These are phyloP conservation scores for Chalciporus piperatus DNA, from an alignment of 768 basidiomycete genomes.

Conservation along the genomic window DNA sequence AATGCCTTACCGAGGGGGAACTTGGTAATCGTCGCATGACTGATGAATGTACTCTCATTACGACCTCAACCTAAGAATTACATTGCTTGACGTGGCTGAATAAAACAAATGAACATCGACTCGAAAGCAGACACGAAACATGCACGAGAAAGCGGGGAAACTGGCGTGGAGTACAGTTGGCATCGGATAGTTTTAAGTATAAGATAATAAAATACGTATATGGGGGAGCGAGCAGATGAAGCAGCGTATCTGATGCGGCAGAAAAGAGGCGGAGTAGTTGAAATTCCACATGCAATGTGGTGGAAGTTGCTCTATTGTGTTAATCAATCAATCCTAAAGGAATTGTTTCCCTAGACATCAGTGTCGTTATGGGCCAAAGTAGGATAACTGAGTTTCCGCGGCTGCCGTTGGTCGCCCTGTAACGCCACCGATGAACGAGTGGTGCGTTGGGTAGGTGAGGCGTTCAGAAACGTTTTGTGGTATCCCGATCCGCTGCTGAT, in stretches of 20 bases:
- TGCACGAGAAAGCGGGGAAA: conserved; percentile 5
- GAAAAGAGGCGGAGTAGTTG: neutral
- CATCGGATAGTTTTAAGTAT: conserved; percentile 29
- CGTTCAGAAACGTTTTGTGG: conserved; percentile 28
- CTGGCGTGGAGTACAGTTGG: conserved; percentile 16
- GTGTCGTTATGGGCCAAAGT: conserved; percentile 2
- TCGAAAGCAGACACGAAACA: conserved; percentile 5
- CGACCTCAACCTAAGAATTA: conserved; percentile 10
- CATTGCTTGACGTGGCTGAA: conserved; percentile 6
- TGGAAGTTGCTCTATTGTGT: neutral
- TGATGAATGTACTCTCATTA: no score
- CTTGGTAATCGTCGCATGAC: neutral
- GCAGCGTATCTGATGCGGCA: conserved; percentile 7
- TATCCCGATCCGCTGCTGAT: conserved; percentile 24
- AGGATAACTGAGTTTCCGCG: conserved; percentile 18
- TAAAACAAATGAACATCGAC: conserved; percentile 6
- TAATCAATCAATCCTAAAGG: neutral
- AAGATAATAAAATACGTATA: conserved; percentile 31
- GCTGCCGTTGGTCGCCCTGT: conserved; percentile 25
- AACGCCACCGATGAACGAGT: conserved; percentile 11
- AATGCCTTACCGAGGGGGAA: conserved; percentile 7
- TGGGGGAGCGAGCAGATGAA: conserved; percentile 15
- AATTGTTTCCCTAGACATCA: conserved; percentile 5
- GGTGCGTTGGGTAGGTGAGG: conserved; percentile 13
- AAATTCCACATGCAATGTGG: neutral